Percentiles rank a stretch among this genome's conserved stretches.
Evolutionary conservation across 306 rosid species (phyloP).

Genomic region (Cicer chorassanicum): DNA sequence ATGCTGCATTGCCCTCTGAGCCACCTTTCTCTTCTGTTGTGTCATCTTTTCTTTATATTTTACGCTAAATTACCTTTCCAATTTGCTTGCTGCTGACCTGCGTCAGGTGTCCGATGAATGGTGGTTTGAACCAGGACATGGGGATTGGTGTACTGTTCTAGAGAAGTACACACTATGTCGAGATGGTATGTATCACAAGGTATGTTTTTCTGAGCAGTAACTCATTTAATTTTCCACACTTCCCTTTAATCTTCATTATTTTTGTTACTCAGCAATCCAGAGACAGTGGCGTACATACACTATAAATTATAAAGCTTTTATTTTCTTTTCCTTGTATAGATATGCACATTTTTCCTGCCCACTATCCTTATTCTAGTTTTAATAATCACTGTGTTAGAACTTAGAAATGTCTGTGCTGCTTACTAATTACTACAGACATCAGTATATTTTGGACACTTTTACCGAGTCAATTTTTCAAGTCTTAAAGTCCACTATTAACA

Average conservation of each 20-base stretch:
- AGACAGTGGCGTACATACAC: constrained; percentile 12
- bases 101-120: constrained; percentile 89
- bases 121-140: constrained; percentile 99
- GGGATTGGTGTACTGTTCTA: constrained; percentile 93
- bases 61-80: constrained; percentile 16
- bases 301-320: not conserved
- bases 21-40: not conserved
- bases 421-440: constrained; percentile 10
- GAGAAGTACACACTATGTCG: constrained; percentile 85
- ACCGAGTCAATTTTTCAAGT: constrained; percentile 26
- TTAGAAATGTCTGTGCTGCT: constrained; percentile 31
- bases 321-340: constrained; percentile 6
- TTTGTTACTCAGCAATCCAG: constrained; percentile 34
- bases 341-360: constrained; percentile 13
- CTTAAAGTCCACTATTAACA: not conserved
- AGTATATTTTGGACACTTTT: constrained; percentile 27
- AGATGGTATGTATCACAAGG: constrained; percentile 99
- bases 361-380: constrained; percentile 21
- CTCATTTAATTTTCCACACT: constrained; percentile 11
- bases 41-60: constrained; percentile 33
- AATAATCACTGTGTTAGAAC: constrained; percentile 24
- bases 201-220: constrained; percentile 46
- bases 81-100: constrained; percentile 31
- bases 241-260: constrained; percentile 18
- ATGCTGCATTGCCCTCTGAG: constrained; percentile 20